Evolutionary conservation across 441 rosid species (phyloP).

Genomic region (Euphorbia celastroides): DNA sequence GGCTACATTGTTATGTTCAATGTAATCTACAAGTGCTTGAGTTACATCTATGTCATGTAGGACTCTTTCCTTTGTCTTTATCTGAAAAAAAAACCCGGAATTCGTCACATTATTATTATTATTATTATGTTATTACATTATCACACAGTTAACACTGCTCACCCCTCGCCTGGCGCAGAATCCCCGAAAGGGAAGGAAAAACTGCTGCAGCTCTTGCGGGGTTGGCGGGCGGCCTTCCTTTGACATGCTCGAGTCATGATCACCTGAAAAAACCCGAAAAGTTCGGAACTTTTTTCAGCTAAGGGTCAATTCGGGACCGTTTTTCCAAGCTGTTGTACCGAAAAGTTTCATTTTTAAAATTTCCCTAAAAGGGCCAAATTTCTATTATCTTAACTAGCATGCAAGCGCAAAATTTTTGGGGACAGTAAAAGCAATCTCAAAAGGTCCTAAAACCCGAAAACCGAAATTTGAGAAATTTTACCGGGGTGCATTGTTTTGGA

Average conservation of each 20-base stretch:
- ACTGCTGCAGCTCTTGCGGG: constrained; percentile 31
- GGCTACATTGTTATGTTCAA: constrained; percentile 27
- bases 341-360: too few species aligned
- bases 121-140: too few species aligned
- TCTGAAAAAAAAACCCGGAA: constrained; percentile 37
- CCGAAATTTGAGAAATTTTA: neutral
- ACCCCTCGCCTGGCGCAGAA: constrained; percentile 70
- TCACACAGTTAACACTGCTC: constrained; percentile 15
- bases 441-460: too few species aligned
- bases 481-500: constrained; percentile 24
- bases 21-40: constrained; percentile 41
- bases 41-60: constrained; percentile 45
- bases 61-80: constrained; percentile 42
- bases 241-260: constrained; percentile 10
- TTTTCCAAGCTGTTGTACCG: too few species aligned
- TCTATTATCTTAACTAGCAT: too few species aligned
- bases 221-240: constrained; percentile 42
- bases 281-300: too few species aligned
- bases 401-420: too few species aligned
- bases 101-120: too few species aligned
- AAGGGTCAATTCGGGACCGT: too few species aligned
- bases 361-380: too few species aligned
- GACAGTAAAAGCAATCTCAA: too few species aligned
- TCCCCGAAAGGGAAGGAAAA: constrained; percentile 62
- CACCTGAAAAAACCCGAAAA: constrained; percentile 27